These are phyloP conservation scores for Naematelia aurantialba DNA, from an alignment of 768 basidiomycete genomes.

Conservation along the genomic window DNA sequence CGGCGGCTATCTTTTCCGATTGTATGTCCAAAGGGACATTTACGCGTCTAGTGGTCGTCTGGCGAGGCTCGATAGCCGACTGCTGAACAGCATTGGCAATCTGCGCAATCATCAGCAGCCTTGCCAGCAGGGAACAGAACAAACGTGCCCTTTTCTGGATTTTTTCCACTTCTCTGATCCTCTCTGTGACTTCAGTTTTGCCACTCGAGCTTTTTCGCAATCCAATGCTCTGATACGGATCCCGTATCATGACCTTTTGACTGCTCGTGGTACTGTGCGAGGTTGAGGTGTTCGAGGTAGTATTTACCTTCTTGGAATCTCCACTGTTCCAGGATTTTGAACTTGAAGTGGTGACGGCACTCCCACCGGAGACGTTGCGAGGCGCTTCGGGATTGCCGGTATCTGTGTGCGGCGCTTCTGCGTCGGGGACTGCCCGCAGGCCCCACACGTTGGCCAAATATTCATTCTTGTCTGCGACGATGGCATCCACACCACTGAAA, in stretches of 20 bases:
- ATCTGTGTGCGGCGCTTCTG: background rate
- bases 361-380: background rate
- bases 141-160: background rate
- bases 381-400: background rate
- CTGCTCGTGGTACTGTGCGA: constrained; percentile 1
- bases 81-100: background rate
- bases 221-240: constrained; percentile 22
- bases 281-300: background rate
- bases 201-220: constrained; percentile 9
- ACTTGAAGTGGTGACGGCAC: background rate
- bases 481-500: constrained; percentile 37
- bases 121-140: background rate
- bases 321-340: background rate
- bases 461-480: constrained; percentile 28
- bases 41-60: background rate
- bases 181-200: background rate
- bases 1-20: background rate
- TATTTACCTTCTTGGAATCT: background rate
- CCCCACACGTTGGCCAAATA: constrained; percentile 21
- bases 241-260: constrained; percentile 12
- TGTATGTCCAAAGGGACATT: background rate
- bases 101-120: background rate
- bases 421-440: constrained; percentile 16
- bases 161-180: background rate
- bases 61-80: background rate